Evolutionary conservation across 495 filamentous ascomycete species (phyloP), one percentile per base, ranked within the genome.

Genomic region (Aspergillus avenaceus): DNA sequence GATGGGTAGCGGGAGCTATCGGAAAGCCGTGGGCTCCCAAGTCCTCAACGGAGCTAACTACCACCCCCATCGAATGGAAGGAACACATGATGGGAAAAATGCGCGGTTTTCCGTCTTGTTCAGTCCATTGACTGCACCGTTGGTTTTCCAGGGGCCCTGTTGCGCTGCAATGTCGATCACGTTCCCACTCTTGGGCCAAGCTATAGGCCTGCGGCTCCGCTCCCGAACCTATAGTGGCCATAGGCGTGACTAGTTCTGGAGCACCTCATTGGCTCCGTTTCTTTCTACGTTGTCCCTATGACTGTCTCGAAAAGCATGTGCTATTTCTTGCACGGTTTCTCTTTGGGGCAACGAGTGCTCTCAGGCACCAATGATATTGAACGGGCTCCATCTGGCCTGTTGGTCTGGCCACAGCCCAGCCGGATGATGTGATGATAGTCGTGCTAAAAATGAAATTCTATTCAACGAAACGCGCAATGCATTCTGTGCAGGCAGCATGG

Each of bases 381-480:
- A 12, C 34, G 1, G 34, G 16, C 6, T 21, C 34, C 34, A 38
- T 38, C 21, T 38, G 16, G 34, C 37, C 21, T 28, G 7, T 7
- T 34, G 51, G 37, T 49, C 51, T 52, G 37, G 47, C 25, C 47
- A 46, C 28, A 37, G 16, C 23, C 14, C 34, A 18, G 26, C 14
- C 14, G 5, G 45, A 50, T 52, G 54, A 45, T 47, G 43, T 51
- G 48, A 44, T 47, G 47, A 55, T 56, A 49, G 38, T 27, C 45
- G 14, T 29, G 27, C 38, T 42, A 27, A 40, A 32, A 48, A 40
- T 48, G 32, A 44, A 40, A 42, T 26, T 26, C 41, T 8, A 38
- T 29, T 34, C 41, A 45, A 38, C 41, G 46, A 31, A 54, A 49
- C 52, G 41, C 32, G 52, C 52, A 54, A 54, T 49, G 40, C n/a